Evolutionary conservation across 306 rosid species (phyloP).

Genomic region (Styphnolobium japonicum): DNA sequence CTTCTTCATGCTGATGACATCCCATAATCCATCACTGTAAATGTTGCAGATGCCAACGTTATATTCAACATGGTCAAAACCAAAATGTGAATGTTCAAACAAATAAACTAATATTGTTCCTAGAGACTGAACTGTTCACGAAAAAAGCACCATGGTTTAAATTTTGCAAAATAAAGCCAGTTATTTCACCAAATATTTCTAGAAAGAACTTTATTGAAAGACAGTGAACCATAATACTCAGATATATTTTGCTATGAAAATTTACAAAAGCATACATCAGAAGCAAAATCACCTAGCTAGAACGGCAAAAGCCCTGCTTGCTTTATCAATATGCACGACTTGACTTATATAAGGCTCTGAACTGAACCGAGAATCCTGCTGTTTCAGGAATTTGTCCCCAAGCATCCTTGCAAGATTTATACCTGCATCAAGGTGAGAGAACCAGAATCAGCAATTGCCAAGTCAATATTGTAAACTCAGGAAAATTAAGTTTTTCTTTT

Average conservation of each 20-base stretch:
- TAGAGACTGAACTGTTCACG: not conserved
- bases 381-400: slow-evolving; percentile 95
- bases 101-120: not conserved
- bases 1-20: slow-evolving; percentile 72
- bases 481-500: not conserved
- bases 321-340: slow-evolving; percentile 59
- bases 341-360: slow-evolving; percentile 82
- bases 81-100: not conserved
- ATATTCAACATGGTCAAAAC: not conserved
- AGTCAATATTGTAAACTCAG: not conserved
- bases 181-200: slow-evolving; percentile 2
- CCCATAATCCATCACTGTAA: slow-evolving; percentile 97
- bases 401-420: slow-evolving; percentile 96
- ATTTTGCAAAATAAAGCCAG: slow-evolving; percentile 1
- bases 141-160: not conserved
- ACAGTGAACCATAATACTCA: not conserved
- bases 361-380: slow-evolving; percentile 94
- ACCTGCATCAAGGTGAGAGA: slow-evolving; percentile 54
- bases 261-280: slow-evolving; percentile 18
- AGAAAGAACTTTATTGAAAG: not conserved
- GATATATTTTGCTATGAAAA: not conserved
- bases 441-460: slow-evolving; percentile 25
- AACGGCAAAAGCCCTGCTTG: slow-evolving; percentile 65
- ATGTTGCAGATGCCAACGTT: slow-evolving; percentile 26
- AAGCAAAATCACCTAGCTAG: slow-evolving; percentile 77